phyloP scores from a whole-genome alignment of 2,329 filamentous ascomycete species.

The Fusarium acutatum region DNA sequence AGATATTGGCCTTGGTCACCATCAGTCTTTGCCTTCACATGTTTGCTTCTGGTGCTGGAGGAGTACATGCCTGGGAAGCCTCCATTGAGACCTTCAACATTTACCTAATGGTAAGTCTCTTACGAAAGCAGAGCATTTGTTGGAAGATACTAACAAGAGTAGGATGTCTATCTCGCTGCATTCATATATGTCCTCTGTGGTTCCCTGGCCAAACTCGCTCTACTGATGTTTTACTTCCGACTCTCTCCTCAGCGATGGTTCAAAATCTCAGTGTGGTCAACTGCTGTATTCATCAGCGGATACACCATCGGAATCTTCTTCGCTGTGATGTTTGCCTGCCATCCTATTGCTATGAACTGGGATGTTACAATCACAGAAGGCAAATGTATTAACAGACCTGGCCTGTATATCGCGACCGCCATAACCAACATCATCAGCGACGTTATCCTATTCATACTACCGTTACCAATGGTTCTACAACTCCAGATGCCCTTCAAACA shows the following conservation, averaged over 20 bases:
- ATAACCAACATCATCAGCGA: conserved; percentile 58
- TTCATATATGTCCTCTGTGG: conserved; percentile 48
- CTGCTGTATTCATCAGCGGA: conserved; percentile 41
- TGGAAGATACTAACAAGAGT: background rate
- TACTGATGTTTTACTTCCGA: conserved; percentile 51
- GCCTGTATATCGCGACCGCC: conserved; percentile 59
- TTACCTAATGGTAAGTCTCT: conserved; percentile 37
- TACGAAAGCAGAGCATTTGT: too few species aligned
- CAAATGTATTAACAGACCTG: conserved; percentile 55
- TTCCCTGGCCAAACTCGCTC: conserved; percentile 49
- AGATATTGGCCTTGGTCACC: conserved; percentile 30
- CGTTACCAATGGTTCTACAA: conserved; percentile 55
- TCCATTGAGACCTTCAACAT: conserved; percentile 38
- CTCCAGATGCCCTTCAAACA: conserved; percentile 56
- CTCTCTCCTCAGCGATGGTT: conserved; percentile 49
- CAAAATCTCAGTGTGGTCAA: conserved; percentile 42
- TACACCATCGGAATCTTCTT: conserved; percentile 48
- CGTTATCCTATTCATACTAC: conserved; percentile 55
- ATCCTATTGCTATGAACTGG: conserved; percentile 45
- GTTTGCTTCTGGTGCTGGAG: conserved; percentile 39
- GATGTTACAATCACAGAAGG: conserved; percentile 42
- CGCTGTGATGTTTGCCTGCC: conserved; percentile 49
- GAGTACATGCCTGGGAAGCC: conserved; percentile 46
- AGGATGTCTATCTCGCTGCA: conserved; percentile 42
- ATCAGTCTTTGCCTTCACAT: conserved; percentile 38